Base-by-base conservation (phyloP, 495 filamentous ascomycete genomes). In the Trichoderma orchidacearum region DNA sequence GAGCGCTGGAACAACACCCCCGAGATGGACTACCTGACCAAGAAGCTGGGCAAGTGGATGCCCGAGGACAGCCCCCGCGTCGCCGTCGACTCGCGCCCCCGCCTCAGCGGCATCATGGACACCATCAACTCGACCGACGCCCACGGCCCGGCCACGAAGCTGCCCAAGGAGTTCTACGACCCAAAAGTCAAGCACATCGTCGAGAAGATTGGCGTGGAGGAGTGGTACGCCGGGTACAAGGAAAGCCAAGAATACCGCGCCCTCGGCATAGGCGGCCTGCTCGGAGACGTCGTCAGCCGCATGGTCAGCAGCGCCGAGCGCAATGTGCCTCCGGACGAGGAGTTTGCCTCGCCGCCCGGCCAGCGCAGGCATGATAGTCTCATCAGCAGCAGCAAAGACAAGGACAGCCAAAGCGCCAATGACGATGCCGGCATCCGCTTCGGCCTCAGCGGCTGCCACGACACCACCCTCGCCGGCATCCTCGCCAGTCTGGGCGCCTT, bases 151-250 rank as follows among this genome's bases (percentile, higher is more conserved):
- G 76, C 77, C 13, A 95, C 89, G 0, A 76, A 74, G 45, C 76
- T 98, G 6, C 93, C 93, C 0, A 68, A 71, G 13, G 87, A 90
- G 53, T 98, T 98, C 69, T 97, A 98, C 67, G 89, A 96, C 62
- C 63, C 74, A 30, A 86, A 84, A 66, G 85, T 72, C 3, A 68
- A 79, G 5, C 75, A 72, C 2, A 84, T 90, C 51, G 79, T 96
- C 55, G 86, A 96, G 53, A 77, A 77, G 28, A 87, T 96, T 51
- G 80, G 76, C 38, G 83, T 88, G 1, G 93, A 98, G 60, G 94
- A 98, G 71, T 97, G 93, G 93, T 97, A 85, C 64, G 70, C 82
- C 7, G 93, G 92, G 3, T 98, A 90, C 66, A 76, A 75, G 35
- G 89, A 96, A 70, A 89, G 81, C 56, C 68, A 63, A 25, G 93